Evolutionary conservation across 257 asterid genomes (phyloP).

Genomic region (Euphrasia confusa): DNA sequence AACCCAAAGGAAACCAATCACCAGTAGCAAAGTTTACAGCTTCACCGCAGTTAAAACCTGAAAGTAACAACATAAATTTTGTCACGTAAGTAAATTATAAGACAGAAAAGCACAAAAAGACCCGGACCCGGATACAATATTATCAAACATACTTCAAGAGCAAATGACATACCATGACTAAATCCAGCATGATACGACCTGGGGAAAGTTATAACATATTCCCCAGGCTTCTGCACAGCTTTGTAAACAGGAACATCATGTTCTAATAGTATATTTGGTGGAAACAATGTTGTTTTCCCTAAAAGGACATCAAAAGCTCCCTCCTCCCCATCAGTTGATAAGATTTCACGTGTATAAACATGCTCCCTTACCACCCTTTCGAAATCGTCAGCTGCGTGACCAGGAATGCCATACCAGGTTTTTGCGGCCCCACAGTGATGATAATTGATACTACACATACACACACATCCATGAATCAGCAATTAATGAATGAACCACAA

Average conservation of each 20-base stretch:
- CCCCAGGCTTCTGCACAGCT: conserved; percentile 98
- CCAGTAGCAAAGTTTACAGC: conserved; percentile 96
- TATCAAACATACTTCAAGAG: conserved; percentile 21
- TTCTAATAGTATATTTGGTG: conserved; percentile 74
- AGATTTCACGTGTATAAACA: conserved; percentile 67
- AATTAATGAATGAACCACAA: conserved; percentile 7
- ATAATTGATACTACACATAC: conserved; percentile 69
- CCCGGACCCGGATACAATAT: conserved; percentile 2
- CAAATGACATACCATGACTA: conserved; percentile 71
- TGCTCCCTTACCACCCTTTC: conserved; percentile 80
- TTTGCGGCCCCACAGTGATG: conserved; percentile 99
- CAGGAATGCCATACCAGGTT: conserved; percentile 98
- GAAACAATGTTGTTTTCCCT: conserved; percentile 94
- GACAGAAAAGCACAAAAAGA: conserved; percentile 5
- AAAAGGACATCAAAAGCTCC: conserved; percentile 94
- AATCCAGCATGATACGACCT: conserved; percentile 98
- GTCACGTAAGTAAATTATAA: conserved; percentile 28
- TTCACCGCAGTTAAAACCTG: conserved; percentile 98
- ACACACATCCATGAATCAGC: conserved; percentile 32
- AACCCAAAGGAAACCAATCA: conserved; percentile 90
- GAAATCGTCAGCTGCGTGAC: conserved; percentile 79
- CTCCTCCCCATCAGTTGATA: conserved; percentile 81
- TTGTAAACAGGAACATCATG: conserved; percentile 82
- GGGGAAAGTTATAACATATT: conserved; percentile 83
- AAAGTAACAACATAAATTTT: conserved; percentile 25